Evolutionary conservation across 2,329 filamentous ascomycete species (phyloP).

Genomic region (Fonsecaea monophora): DNA sequence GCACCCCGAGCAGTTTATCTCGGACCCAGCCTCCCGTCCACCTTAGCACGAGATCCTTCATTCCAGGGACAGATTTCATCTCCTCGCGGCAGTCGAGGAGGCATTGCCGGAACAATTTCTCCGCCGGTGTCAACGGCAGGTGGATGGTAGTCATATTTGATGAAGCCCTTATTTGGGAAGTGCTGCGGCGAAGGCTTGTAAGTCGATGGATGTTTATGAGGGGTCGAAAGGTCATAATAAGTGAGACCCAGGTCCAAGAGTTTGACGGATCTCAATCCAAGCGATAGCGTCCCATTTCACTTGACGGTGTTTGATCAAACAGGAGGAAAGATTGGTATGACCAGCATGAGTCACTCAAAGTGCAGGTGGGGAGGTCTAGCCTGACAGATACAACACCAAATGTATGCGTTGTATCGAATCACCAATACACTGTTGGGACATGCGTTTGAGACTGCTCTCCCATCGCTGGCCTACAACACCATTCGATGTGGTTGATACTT

Average conservation of each 20-base stretch:
- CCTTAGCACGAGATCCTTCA: conserved; percentile 49
- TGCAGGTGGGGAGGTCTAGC: not conserved
- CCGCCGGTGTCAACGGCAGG: conserved; percentile 35
- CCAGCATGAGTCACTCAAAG: conserved; percentile 5
- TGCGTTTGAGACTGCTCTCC: not conserved
- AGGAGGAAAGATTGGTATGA: not conserved
- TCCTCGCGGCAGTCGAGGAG: conserved; percentile 38
- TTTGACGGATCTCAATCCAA: not conserved
- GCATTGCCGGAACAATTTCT: conserved; percentile 40
- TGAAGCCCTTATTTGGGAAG: not conserved
- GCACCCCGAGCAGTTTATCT: conserved; percentile 56
- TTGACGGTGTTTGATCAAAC: conserved; percentile 4
- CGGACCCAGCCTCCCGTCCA: conserved; percentile 60
- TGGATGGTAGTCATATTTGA: conserved; percentile 26
- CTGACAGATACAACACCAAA: not conserved
- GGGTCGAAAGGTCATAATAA: conserved; percentile 21
- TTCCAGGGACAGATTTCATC: conserved; percentile 35
- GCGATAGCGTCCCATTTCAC: not conserved
- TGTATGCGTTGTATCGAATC: not conserved
- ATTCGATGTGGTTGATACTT: not conserved
- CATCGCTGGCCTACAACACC: not conserved
- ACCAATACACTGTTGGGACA: not conserved
- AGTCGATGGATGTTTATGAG: not conserved
- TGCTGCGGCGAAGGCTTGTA: not conserved
- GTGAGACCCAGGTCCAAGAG: not conserved